Evolutionary conservation across 805 yeast genomes (phyloP).

Genomic region (Tetrapisispora pingtungensis): DNA sequence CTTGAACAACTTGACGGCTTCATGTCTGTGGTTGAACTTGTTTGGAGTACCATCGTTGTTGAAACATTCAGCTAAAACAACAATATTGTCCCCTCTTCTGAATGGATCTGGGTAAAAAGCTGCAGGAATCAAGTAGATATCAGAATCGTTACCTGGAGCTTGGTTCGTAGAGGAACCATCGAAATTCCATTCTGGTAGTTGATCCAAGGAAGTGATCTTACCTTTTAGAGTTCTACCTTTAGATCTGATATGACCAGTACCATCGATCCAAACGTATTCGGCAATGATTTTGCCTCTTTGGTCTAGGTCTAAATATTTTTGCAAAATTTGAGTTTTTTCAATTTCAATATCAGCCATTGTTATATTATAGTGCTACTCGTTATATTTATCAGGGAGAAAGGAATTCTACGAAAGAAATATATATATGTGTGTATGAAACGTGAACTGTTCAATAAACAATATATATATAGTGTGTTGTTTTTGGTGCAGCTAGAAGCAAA

Average conservation of each 20-base stretch:
- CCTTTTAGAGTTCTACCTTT: slow-evolving; percentile 80
- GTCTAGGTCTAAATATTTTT: slow-evolving; percentile 73
- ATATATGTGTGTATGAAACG: too few species aligned
- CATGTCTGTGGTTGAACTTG: slow-evolving; percentile 96
- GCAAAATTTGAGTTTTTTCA: slow-evolving; percentile 66
- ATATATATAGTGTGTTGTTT: too few species aligned
- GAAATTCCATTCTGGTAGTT: slow-evolving; percentile 98
- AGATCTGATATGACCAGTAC: slow-evolving; percentile 82
- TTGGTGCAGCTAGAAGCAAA: too few species aligned
- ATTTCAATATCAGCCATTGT: slow-evolving; percentile 20
- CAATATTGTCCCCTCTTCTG: slow-evolving; percentile 94
- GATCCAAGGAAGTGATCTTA: slow-evolving; percentile 62
- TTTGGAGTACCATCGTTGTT: slow-evolving; percentile 98
- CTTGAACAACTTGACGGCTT: slow-evolving; percentile 87
- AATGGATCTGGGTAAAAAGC: slow-evolving; percentile 94
- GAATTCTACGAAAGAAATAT: too few species aligned
- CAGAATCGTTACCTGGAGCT: slow-evolving; percentile 97
- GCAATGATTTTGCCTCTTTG: slow-evolving; percentile 85
- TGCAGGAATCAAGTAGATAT: slow-evolving; percentile 89
- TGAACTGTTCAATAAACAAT: too few species aligned
- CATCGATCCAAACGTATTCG: slow-evolving; percentile 97
- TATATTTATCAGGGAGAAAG: too few species aligned
- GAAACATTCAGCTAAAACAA: slow-evolving; percentile 94
- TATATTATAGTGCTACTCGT: too few species aligned
- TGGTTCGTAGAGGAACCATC: slow-evolving; percentile 98